Base-by-base conservation (phyloP, 2,329 filamentous ascomycete genomes). In the Pseudogymnoascus sp. region DNA sequence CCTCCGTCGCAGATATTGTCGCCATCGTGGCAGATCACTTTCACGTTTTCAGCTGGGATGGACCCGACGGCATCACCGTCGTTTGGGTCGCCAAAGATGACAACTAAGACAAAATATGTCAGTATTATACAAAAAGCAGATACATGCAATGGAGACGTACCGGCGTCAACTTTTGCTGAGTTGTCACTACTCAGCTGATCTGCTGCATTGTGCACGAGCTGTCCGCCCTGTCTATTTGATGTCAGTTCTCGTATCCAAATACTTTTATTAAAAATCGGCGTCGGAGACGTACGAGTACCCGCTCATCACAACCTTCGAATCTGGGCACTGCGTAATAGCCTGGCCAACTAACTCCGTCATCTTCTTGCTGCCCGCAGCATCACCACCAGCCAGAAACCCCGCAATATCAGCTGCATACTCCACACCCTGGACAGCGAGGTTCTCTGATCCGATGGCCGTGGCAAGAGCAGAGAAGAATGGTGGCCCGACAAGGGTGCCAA, bases 341-440 rank as follows among this genome's bases (percentile, higher is more conserved):
- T 26, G 52, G 2, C 59, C 49, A 19, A 68, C 63, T 35, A 69
- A 38, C 6, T 59, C 26, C 3, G 64, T 66, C 77, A 81, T 80
- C 62, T 72, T 73, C 62, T 69, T 68, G 62, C 77, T 78, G 7
- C 80, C 80, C 8, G 62, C 69, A 4, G 69, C 66, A 65, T 80
- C 78, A 1, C 80, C 81, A 6, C 78, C 77, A 11, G 72, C 73
- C 7, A 80, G 68, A 65, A 80, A 81, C 0, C 80, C 80, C 1
- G 64, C 65, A 43, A 77, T 65, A 63, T 72, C 70, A 3, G 81
- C 82, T 2, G 77, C 72, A 66, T 84, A 84, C 16, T 78, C 72
- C n/a, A 84, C 78, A 60, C 81, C 82, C 69, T 84, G 82, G 8
- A 82, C 75, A 10, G 78, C 78, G 7, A 83, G 68, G 61, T 78